phyloP scores from a whole-genome alignment of 768 basidiomycete species.

The Pleurotus sapidus region DNA sequence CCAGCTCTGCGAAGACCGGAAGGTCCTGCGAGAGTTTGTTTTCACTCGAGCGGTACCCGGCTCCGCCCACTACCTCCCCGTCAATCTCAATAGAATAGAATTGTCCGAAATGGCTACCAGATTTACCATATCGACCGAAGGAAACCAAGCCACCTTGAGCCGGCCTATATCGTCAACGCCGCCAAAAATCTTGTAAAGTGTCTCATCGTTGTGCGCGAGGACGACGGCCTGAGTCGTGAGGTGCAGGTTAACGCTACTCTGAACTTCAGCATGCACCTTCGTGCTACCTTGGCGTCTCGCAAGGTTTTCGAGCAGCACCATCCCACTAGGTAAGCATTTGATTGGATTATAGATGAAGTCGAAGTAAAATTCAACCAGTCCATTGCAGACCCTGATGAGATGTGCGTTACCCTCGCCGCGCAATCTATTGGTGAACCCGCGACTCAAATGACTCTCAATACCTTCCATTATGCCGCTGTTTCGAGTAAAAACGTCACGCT shows the following conservation, averaged over 20 bases:
- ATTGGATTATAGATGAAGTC: slow-evolving; percentile 95
- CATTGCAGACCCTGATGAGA: slow-evolving; percentile 89
- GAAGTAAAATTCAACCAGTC: slow-evolving; percentile 95
- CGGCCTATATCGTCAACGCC: slow-evolving; percentile 77
- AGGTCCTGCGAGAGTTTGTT: slow-evolving; percentile 69
- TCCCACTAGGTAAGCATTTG: slow-evolving; percentile 88
- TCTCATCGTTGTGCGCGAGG: slow-evolving; percentile 80
- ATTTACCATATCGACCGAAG: slow-evolving; percentile 95
- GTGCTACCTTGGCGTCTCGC: slow-evolving; percentile 81
- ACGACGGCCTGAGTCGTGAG: slow-evolving; percentile 66
- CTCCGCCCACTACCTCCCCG: slow-evolving; percentile 82
- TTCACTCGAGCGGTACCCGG: slow-evolving; percentile 74
- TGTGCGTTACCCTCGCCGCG: slow-evolving; percentile 96
- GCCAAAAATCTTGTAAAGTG: slow-evolving; percentile 74
- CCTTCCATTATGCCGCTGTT: slow-evolving; percentile 99
- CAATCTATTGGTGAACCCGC: slow-evolving; percentile 99
- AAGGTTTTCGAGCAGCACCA: slow-evolving; percentile 85
- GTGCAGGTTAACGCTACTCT: slow-evolving; percentile 87
- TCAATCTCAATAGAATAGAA: slow-evolving; percentile 89
- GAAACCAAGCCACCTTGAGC: slow-evolving; percentile 88
- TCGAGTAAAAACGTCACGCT: slow-evolving; percentile 99
- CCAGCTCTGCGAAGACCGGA: slow-evolving; percentile 70
- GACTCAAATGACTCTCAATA: slow-evolving; percentile 98
- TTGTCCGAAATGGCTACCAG: slow-evolving; percentile 90
- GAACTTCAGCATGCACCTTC: slow-evolving; percentile 89